A percentile compares a stretch with the other conserved stretches of the same genome.
Conservation (phyloP, 2,329 filamentous ascomycete species). For the Arthrinium phaeospermum region DNA sequence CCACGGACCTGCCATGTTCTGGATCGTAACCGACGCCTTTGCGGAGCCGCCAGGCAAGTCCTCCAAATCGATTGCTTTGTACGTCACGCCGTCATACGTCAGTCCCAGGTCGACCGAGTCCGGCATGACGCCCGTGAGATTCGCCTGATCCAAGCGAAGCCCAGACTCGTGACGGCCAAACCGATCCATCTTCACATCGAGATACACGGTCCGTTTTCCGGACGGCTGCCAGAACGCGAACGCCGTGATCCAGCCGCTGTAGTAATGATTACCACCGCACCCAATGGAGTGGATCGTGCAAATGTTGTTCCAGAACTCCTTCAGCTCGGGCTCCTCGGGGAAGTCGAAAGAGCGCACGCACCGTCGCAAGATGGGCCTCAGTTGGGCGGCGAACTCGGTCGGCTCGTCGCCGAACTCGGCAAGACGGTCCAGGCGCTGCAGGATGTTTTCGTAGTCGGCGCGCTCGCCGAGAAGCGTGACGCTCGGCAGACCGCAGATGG, state of each 20-base stretch:
- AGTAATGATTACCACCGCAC: constrained; percentile 30
- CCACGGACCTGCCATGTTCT: rapidly evolving
- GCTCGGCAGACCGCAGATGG: constrained; percentile 54
- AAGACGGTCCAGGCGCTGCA: constrained; percentile 44
- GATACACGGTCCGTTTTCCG: neutral
- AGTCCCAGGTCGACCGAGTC: neutral
- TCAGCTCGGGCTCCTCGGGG: constrained; percentile 28
- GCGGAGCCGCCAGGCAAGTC: neutral
- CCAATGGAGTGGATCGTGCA: constrained; percentile 19
- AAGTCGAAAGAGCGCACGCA: constrained; percentile 36
- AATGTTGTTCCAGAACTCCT: constrained; percentile 36
- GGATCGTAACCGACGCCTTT: neutral
- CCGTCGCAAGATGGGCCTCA: constrained; percentile 34
- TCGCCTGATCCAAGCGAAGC: too few species aligned
- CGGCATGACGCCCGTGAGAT: neutral
- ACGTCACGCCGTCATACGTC: neutral
- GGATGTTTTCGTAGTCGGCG: constrained; percentile 49
- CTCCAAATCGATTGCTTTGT: neutral
- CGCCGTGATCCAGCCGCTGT: constrained; percentile 41
- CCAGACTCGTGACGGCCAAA: neutral
- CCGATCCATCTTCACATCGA: neutral
- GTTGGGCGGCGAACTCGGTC: constrained; percentile 22
- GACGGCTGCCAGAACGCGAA: constrained; percentile 40
- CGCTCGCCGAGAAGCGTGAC: constrained; percentile 56
- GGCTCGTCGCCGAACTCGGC: constrained; percentile 39